phyloP scores from a whole-genome alignment of 768 basidiomycete species.

The Tulasnella sp. region DNA sequence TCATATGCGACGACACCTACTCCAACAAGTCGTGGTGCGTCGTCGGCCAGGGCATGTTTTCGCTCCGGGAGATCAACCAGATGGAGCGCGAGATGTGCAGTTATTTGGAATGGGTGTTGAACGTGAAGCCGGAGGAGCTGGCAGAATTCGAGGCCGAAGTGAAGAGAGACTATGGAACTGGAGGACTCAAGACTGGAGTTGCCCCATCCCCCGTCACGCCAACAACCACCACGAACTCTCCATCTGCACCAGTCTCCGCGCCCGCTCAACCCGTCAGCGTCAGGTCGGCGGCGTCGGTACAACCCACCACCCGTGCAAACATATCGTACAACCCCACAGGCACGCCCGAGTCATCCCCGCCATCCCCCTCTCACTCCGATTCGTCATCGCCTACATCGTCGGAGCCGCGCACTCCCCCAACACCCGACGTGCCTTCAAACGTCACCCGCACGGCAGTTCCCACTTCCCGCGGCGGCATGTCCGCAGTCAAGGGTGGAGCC shows the following conservation, averaged over 20 bases:
- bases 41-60: slow-evolving; percentile 84
- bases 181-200: slow-evolving; percentile 14
- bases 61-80: slow-evolving; percentile 86
- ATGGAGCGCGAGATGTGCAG: slow-evolving; percentile 94
- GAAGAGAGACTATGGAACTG: slow-evolving; percentile 39
- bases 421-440: slow-evolving; percentile 17
- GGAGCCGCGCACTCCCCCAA: slow-evolving; percentile 29
- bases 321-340: neutral
- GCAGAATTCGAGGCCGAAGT: slow-evolving; percentile 39
- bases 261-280: slow-evolving; percentile 9
- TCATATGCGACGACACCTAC: slow-evolving; percentile 93
- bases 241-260: neutral
- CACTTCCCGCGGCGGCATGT: slow-evolving; percentile 10
- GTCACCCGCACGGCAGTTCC: neutral
- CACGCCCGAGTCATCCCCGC: slow-evolving; percentile 27
- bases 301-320: slow-evolving; percentile 25
- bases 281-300: neutral
- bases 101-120: slow-evolving; percentile 79
- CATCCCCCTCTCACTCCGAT: slow-evolving; percentile 30
- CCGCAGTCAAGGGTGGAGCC: slow-evolving; percentile 15
- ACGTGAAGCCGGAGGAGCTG: slow-evolving; percentile 40
- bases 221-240: slow-evolving; percentile 10
- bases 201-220: slow-evolving; percentile 18
- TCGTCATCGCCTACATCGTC: slow-evolving; percentile 30
- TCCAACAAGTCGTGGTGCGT: slow-evolving; percentile 91